phyloP scores from a whole-genome alignment of 345 rosid species.

The Rhizophora apiculata region DNA sequence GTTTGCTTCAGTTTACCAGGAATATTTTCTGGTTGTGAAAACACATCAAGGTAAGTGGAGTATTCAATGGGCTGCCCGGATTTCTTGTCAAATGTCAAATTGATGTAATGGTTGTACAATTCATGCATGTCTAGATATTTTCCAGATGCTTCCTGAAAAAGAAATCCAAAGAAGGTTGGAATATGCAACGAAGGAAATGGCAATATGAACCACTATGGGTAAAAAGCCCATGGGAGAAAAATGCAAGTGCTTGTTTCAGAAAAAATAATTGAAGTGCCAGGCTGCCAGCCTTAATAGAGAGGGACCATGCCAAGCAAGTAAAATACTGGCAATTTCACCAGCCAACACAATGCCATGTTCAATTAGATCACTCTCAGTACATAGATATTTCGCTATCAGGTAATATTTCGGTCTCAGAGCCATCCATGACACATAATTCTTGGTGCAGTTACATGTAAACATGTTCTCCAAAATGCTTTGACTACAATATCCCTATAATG shows the following conservation, averaged over 20 bases:
- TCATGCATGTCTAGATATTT: constrained; percentile 90
- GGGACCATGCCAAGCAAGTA: too few species aligned
- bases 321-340: too few species aligned
- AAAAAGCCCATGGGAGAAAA: background rate
- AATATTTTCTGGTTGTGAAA: constrained; percentile 57
- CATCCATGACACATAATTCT: background rate
- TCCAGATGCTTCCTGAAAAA: constrained; percentile 75
- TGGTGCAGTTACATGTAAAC: too few species aligned
- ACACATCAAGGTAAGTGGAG: constrained; percentile 74
- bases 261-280: too few species aligned
- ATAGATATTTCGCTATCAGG: too few species aligned
- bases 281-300: too few species aligned
- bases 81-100: constrained; percentile 51
- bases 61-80: constrained; percentile 76
- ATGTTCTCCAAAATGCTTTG: too few species aligned
- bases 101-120: constrained; percentile 71
- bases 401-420: background rate
- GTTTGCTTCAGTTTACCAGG: constrained; percentile 62
- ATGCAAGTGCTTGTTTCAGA: background rate
- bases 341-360: too few species aligned
- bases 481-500: too few species aligned
- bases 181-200: too few species aligned
- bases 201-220: too few species aligned
- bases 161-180: constrained; percentile 4
- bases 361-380: too few species aligned